Percentiles rank a stretch among this genome's conserved stretches.
phyloP scores from a whole-genome alignment of 768 basidiomycete genomes.

The Russula earlei region DNA sequence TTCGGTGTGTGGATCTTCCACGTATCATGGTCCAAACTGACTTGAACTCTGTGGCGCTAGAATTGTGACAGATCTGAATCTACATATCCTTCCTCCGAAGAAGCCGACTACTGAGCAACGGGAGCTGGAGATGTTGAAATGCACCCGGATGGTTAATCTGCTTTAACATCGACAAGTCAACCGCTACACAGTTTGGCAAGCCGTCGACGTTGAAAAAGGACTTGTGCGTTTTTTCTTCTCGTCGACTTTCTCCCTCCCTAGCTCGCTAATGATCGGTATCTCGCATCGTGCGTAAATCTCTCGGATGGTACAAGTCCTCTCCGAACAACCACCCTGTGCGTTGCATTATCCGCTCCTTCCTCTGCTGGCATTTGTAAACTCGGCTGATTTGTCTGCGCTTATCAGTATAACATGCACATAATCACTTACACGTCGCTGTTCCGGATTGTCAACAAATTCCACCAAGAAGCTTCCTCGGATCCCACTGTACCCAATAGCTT shows the following conservation, averaged over 20 bases:
- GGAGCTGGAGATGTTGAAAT: slow-evolving; percentile 80
- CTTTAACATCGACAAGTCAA: slow-evolving; percentile 85
- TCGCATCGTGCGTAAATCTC: slow-evolving; percentile 17
- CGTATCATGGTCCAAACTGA: background rate
- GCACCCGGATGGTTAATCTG: slow-evolving; percentile 88
- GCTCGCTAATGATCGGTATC: background rate
- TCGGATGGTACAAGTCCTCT: slow-evolving; percentile 18
- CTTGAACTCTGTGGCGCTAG: slow-evolving; percentile 30
- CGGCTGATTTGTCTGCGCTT: background rate
- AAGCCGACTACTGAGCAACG: slow-evolving; percentile 72
- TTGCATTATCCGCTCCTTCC: background rate
- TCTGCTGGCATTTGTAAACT: background rate
- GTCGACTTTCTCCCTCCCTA: background rate
- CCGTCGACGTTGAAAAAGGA: slow-evolving; percentile 64
- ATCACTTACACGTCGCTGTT: slow-evolving; percentile 17
- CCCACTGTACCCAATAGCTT: slow-evolving; percentile 12
- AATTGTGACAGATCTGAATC: slow-evolving; percentile 81
- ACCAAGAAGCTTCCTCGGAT: slow-evolving; percentile 17
- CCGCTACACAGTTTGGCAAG: slow-evolving; percentile 83
- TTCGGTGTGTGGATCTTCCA: slow-evolving; percentile 41
- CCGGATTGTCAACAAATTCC: slow-evolving; percentile 18
- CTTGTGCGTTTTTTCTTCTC: slow-evolving; percentile 58
- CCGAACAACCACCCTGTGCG: slow-evolving; percentile 12
- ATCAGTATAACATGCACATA: slow-evolving; percentile 18
- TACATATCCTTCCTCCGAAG: slow-evolving; percentile 67